A percentile compares a stretch with the other conserved stretches of the same genome.
Evolutionary conservation across 148 eudicot genomes (phyloP).

Genomic region (Rhododendron vialii): DNA sequence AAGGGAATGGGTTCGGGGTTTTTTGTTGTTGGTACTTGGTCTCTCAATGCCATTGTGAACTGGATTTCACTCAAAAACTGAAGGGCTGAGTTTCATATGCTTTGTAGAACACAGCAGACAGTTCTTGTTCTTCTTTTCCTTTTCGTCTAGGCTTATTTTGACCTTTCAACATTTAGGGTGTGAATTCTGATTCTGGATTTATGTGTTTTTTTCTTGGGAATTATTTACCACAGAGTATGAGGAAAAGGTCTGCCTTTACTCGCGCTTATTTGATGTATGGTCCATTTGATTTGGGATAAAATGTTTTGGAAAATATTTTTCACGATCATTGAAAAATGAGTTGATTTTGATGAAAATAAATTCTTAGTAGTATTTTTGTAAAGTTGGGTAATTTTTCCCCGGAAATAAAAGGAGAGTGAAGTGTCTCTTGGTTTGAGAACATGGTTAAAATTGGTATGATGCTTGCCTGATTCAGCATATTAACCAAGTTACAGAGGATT

Average conservation of each 20-base stretch:
- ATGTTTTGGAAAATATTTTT: too few relatives aligned
- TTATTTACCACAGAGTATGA: not conserved
- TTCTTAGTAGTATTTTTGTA: too few relatives aligned
- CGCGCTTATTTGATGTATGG: not conserved
- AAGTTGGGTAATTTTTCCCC: too few relatives aligned
- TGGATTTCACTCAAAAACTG: not conserved
- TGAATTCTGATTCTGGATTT: not conserved
- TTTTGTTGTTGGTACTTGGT: not conserved
- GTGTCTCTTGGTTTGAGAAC: too few relatives aligned
- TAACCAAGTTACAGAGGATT: too few relatives aligned
- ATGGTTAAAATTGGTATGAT: too few relatives aligned
- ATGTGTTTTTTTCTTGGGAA: not conserved
- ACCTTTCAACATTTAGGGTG: not conserved
- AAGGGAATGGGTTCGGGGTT: not conserved
- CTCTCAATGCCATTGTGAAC: not conserved
- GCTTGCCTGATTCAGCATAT: too few relatives aligned
- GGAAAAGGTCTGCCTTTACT: not conserved
- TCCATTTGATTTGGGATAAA: not conserved
- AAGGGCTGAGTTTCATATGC: not conserved
- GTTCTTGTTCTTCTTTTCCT: not conserved
- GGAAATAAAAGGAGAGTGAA: too few relatives aligned
- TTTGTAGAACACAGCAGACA: not conserved
- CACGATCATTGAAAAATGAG: too few relatives aligned
- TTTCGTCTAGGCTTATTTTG: not conserved
- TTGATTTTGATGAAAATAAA: too few relatives aligned